A percentile compares a stretch with the other conserved stretches of the same genome.
Evolutionary conservation across 1,284 basidiomycete species (phyloP).

Genomic region (Ceratorhiza oryzae-sativae): DNA sequence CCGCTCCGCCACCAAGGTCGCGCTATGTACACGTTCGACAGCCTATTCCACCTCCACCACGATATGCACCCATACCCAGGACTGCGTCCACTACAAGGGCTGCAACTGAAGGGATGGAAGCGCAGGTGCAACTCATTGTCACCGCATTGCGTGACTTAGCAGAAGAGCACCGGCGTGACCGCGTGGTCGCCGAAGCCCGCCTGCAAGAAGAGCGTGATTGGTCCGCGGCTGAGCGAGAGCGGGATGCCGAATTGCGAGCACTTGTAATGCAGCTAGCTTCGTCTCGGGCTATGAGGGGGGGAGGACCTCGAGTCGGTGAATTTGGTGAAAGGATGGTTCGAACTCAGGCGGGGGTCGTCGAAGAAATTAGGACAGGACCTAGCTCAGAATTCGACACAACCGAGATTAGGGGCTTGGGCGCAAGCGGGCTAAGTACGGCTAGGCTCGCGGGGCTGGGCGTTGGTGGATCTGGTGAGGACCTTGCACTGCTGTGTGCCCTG

Average conservation of each 20-base stretch:
- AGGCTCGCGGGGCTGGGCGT: conserved; percentile 16
- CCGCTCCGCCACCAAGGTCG: conserved; percentile 3
- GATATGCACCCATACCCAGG: conserved; percentile 10
- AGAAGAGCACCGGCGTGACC: conserved; percentile 5
- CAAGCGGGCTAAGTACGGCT: not conserved
- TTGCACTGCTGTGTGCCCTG: conserved; percentile 15
- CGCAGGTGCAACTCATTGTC: conserved; percentile 30
- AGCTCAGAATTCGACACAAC: not conserved
- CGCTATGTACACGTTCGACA: conserved; percentile 27
- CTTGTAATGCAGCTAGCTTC: conserved; percentile 3
- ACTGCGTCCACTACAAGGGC: not conserved
- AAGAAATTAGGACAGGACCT: not conserved
- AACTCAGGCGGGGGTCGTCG: not conserved
- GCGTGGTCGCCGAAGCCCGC: not conserved
- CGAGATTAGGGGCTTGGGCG: not conserved
- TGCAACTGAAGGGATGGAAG: not conserved
- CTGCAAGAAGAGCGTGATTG: conserved; percentile 18
- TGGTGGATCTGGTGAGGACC: conserved; percentile 25
- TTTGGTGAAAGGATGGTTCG: not conserved
- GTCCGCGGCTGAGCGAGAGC: conserved; percentile 3
- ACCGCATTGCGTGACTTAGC: conserved; percentile 21
- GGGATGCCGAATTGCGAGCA: conserved; percentile 10
- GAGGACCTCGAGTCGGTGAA: not conserved
- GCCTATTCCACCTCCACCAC: conserved; percentile 26
- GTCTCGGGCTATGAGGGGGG: not conserved